Percentiles rank a stretch among this genome's conserved stretches.
Conservation (phyloP, 768 basidiomycete species). For the Russula sp. region DNA sequence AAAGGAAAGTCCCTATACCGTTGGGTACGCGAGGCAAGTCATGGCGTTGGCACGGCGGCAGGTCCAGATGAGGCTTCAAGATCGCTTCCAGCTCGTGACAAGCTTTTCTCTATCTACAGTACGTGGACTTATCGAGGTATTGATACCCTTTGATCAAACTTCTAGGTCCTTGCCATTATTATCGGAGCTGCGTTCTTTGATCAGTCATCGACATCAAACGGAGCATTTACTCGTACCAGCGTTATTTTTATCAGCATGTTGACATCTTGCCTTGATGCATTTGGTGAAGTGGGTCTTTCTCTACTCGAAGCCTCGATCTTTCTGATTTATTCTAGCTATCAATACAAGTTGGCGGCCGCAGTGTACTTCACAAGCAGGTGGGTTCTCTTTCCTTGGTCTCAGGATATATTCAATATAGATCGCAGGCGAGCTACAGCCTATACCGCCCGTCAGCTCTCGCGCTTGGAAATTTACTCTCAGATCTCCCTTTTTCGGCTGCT, state of each 20-base stretch:
- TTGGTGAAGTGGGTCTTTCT: slow-evolving; percentile 45
- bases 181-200: slow-evolving; percentile 71
- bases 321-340: slow-evolving; percentile 42
- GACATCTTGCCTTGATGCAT: slow-evolving; percentile 62
- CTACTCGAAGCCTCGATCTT: neutral
- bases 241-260: slow-evolving; percentile 69
- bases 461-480: slow-evolving; percentile 58
- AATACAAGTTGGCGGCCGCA: slow-evolving; percentile 71
- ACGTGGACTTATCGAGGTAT: slow-evolving; percentile 27
- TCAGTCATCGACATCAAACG: slow-evolving; percentile 62
- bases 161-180: slow-evolving; percentile 50
- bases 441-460: slow-evolving; percentile 61
- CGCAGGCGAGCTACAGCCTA: slow-evolving; percentile 50
- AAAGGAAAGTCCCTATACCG: slow-evolving; percentile 74
- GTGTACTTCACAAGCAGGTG: slow-evolving; percentile 62
- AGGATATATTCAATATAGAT: neutral
- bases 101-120: slow-evolving; percentile 57
- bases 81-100: slow-evolving; percentile 69
- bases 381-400: slow-evolving; percentile 10
- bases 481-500: slow-evolving; percentile 59
- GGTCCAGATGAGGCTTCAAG: slow-evolving; percentile 67
- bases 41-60: slow-evolving; percentile 62
- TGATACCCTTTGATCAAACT: slow-evolving; percentile 18
- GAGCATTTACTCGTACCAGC: slow-evolving; percentile 83
- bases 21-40: slow-evolving; percentile 71